Evolutionary conservation across 805 yeast species (phyloP), one percentile per base, ranked within the genome.

Genomic region (Teunomyces gatunensis): DNA sequence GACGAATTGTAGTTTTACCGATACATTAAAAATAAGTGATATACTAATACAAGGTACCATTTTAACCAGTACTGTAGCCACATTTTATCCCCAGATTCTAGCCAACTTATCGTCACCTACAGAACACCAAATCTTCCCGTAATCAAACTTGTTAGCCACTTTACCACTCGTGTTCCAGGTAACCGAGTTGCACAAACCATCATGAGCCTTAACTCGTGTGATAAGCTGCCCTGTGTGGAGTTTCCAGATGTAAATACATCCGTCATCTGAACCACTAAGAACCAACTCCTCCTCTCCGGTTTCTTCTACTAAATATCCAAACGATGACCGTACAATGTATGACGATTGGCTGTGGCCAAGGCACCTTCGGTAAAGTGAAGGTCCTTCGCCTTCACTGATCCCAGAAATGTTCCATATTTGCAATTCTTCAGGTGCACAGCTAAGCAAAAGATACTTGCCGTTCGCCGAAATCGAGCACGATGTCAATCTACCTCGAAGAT

Each of bases 211-310:
- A 17, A 87, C 67, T 11, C 80, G 70, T 3, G 78, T 76, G 3
- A 90, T 67, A 20, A 88, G 71, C 48, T 83, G 83, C 5, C 94
- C 90, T 21, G 83, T 83, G 42, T 76, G 74, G 17, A 84, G 73
- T 58, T 87, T 87, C 96, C 96, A 89, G 2, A 90, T 71, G 60
- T 83, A 89, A 3, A 88, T 75, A 45, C 77, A 72, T 0, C 89
- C 89, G 63, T 90, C 95, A 59, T 87, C 95, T 39, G 91, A 81
- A 0, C 97, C 96, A 54, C 89, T 81, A n/a, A 85, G 68, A 0
- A 89, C 78, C 44, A 87, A 69, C 52, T 83, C 82, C 54, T 87
- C 92, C 50, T 80, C 75, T 11, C 53, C 54, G 6, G 52, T 54
- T 0, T 54, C 54, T 9, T 57, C 52, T 41, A 58, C 60, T 47